A percentile compares a stretch with the other conserved stretches of the same genome.
Conservation (phyloP, 2,329 filamentous ascomycete species). For the Hortaea werneckii region DNA sequence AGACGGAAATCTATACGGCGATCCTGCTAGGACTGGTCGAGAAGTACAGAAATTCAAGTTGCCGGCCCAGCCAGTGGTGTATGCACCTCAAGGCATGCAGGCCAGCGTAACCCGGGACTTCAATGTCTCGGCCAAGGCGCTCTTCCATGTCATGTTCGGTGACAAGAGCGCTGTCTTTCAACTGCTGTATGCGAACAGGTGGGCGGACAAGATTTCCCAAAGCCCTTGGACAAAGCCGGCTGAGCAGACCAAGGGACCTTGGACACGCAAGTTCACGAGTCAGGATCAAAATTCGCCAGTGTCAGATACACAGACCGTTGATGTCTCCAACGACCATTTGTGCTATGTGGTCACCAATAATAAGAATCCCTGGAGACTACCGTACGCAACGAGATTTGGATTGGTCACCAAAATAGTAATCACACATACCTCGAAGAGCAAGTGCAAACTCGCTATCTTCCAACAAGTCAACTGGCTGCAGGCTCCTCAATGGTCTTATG, state of each 20-base stretch:
- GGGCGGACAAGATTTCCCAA: constrained; percentile 69
- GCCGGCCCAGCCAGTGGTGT: constrained; percentile 69
- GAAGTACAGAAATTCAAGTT: constrained; percentile 66
- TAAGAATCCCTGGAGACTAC: constrained; percentile 70
- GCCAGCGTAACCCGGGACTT: constrained; percentile 72
- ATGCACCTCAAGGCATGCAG: constrained; percentile 72
- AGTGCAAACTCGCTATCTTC: constrained; percentile 82
- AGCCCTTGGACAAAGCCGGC: constrained; percentile 70
- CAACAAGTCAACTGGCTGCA: constrained; percentile 79
- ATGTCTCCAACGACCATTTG: constrained; percentile 48
- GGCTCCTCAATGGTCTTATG: constrained; percentile 21
- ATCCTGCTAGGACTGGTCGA: constrained; percentile 30
- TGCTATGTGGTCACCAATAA: constrained; percentile 58
- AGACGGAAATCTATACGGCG: constrained; percentile 49
- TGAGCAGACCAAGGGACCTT: constrained; percentile 11
- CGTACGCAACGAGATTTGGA: constrained; percentile 67
- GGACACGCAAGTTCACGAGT: constrained; percentile 55
- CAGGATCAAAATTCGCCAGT: constrained; percentile 33
- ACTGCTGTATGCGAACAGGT: constrained; percentile 73
- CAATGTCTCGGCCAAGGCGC: constrained; percentile 82
- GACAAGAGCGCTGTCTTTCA: constrained; percentile 94
- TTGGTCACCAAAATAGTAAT: constrained; percentile 87
- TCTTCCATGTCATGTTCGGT: constrained; percentile 93
- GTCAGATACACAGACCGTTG: constrained; percentile 76
- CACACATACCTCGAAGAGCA: constrained; percentile 83